Base-by-base conservation (phyloP, 441 rosid genomes). In the Gossypium davidsonii region DNA sequence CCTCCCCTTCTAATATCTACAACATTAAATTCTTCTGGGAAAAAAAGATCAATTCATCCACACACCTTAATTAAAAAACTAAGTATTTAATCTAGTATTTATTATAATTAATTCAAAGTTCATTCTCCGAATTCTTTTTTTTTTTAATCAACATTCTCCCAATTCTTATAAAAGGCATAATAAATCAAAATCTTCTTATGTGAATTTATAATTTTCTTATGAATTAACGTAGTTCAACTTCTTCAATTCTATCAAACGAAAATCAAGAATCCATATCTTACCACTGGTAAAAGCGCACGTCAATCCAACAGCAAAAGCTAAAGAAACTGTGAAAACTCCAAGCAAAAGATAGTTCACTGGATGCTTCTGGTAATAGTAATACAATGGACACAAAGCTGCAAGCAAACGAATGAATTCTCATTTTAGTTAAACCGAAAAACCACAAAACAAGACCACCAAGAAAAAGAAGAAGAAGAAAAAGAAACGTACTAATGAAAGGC, bases 321-420 rank as follows among this genome's bases (percentile, higher is more conserved):
- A 81, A 44, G 87, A 28, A 60, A 90, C 15, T 2, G 97, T 92
- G 77, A 94, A 94, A 75, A 90, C 56, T 60, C 90, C 95, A 0
- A 94, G 89, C 20, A 94, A 86, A 37, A 94, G 77, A 78, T 88
- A 92, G 68, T 94, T 94, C 81, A 94, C 91, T 20, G 98, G 98
- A 84, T 94, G 97, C 80, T 76, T 87, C 90, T 90, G 93, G 75
- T 90, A 90, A 75, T 92, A 94, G 81, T 81, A 89, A 44, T 82
- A 94, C 79, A 94, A 69, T 2, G 98, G 97, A 70, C 92, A 86
- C 77, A 94, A 17, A 23, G 79, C 95, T 94, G 87, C 85, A 78
- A 26, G 49, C 18, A 62, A 5, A 7, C 2, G 18, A 63, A 23
- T 21, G 14, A 39, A 74, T 23, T 34, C 44, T 18, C 10, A 3